Conservation (phyloP, 2,329 filamentous ascomycete species). For the Trichoderma endophyticum region DNA sequence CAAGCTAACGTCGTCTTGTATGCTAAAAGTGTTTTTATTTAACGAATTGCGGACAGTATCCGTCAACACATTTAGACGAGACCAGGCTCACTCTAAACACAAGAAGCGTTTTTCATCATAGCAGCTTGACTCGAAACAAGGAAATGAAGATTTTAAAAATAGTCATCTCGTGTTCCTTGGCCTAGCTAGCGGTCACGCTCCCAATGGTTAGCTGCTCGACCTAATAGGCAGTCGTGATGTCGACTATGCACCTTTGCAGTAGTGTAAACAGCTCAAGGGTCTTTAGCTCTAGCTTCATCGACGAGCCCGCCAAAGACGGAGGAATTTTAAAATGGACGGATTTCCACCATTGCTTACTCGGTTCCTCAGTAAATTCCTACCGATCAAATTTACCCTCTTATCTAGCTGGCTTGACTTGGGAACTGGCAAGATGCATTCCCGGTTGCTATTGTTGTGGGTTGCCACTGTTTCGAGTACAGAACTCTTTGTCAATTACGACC, state of each 20-base stretch:
- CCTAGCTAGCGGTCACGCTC: neutral
- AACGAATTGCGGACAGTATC: neutral
- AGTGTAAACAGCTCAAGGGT: neutral
- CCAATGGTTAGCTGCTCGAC: neutral
- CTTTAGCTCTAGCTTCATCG: neutral
- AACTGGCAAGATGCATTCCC: neutral
- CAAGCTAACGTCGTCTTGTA: neutral
- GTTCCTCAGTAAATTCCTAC: neutral
- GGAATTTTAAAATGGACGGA: neutral
- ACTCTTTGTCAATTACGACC: conserved; percentile 16
- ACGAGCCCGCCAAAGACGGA: neutral
- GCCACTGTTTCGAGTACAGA: neutral
- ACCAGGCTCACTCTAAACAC: neutral
- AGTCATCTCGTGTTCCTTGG: neutral
- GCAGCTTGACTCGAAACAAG: neutral
- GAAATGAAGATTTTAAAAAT: neutral
- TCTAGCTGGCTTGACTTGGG: neutral
- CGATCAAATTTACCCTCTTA: neutral
- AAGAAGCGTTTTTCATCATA: neutral
- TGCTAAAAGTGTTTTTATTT: neutral
- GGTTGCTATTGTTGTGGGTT: neutral
- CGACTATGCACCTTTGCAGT: neutral
- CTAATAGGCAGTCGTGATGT: neutral
- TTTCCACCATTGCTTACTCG: neutral
- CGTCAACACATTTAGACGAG: neutral